Conservation (phyloP, 2,329 filamentous ascomycete genomes). For the Calonectria crousiana region DNA sequence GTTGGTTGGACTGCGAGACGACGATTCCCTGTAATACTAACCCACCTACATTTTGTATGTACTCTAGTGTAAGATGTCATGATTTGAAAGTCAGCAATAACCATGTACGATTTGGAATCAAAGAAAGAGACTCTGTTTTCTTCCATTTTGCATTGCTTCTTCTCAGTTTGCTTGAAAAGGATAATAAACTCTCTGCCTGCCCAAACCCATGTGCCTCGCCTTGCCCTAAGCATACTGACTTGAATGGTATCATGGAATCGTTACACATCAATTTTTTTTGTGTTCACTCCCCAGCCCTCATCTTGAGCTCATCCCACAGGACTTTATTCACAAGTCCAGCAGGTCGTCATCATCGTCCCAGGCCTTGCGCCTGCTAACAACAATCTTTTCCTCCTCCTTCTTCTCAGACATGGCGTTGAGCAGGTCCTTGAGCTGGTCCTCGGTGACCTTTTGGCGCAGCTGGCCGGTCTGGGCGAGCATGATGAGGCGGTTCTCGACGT, state of each 20-base stretch:
- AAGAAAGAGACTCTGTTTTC: not conserved
- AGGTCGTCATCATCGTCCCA: slow-evolving; percentile 87
- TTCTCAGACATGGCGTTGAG: slow-evolving; percentile 86
- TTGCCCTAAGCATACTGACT: not conserved
- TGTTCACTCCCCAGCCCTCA: not conserved
- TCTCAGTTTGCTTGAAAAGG: slow-evolving; percentile 20
- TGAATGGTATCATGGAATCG: slow-evolving; percentile 17
- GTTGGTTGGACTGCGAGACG: not conserved
- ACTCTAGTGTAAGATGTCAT: slow-evolving; percentile 23
- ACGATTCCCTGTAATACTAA: not conserved
- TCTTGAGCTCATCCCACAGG: too few species aligned
- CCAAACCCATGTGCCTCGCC: slow-evolving; percentile 11
- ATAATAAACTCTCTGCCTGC: slow-evolving; percentile 11
- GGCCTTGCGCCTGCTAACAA: slow-evolving; percentile 84
- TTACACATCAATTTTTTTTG: not conserved
- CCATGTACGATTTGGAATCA: not conserved
- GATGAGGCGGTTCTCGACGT: slow-evolving; percentile 93
- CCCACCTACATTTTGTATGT: slow-evolving; percentile 14
- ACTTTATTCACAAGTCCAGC: slow-evolving; percentile 65
- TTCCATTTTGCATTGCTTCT: not conserved
- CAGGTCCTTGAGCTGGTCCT: slow-evolving; percentile 93
- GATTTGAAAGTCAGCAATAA: not conserved
- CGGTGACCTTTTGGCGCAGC: slow-evolving; percentile 87
- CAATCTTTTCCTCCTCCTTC: slow-evolving; percentile 85
- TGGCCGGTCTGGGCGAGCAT: slow-evolving; percentile 91